phyloP scores from a whole-genome alignment of 1,284 basidiomycete genomes.

The Ceratobasidium sp. region DNA sequence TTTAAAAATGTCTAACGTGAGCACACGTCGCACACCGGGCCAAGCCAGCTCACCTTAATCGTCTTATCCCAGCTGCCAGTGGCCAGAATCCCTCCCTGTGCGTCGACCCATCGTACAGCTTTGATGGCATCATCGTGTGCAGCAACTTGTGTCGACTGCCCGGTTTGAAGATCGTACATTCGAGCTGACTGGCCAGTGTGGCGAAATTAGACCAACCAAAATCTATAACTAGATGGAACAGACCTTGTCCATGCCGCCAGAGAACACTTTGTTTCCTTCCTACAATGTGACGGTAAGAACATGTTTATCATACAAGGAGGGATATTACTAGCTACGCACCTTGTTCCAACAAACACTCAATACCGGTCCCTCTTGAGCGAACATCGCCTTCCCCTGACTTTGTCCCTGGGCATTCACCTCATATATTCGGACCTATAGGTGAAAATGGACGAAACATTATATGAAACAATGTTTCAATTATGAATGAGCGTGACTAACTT shows the following conservation, averaged over 20 bases:
- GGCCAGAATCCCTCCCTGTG: conserved; percentile 76
- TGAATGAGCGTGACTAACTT: conserved; percentile 61
- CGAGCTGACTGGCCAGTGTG: conserved; percentile 65
- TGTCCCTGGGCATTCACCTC: conserved; percentile 66
- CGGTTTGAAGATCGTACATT: conserved; percentile 85
- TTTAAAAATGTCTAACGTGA: conserved; percentile 55
- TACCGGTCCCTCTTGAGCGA: conserved; percentile 86
- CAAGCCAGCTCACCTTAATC: conserved; percentile 72
- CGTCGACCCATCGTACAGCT: conserved; percentile 81
- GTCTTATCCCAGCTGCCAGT: conserved; percentile 96
- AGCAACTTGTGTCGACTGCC: conserved; percentile 80
- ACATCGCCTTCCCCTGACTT: conserved; percentile 84
- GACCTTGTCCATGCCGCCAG: conserved; percentile 86
- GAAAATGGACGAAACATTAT: not conserved
- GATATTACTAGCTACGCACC: conserved; percentile 53
- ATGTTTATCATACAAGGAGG: conserved; percentile 9
- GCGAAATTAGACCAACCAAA: not conserved
- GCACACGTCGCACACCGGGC: no score
- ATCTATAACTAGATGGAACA: conserved; percentile 35
- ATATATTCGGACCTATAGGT: conserved; percentile 67
- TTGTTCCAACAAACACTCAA: conserved; percentile 88
- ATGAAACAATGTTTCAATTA: no score
- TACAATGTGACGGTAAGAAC: conserved; percentile 44
- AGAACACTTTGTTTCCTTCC: conserved; percentile 87
- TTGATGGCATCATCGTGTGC: conserved; percentile 88